Base-by-base conservation (phyloP, 192 early-diverging fungal species). In the Spizellomyces punctatus region DNA sequence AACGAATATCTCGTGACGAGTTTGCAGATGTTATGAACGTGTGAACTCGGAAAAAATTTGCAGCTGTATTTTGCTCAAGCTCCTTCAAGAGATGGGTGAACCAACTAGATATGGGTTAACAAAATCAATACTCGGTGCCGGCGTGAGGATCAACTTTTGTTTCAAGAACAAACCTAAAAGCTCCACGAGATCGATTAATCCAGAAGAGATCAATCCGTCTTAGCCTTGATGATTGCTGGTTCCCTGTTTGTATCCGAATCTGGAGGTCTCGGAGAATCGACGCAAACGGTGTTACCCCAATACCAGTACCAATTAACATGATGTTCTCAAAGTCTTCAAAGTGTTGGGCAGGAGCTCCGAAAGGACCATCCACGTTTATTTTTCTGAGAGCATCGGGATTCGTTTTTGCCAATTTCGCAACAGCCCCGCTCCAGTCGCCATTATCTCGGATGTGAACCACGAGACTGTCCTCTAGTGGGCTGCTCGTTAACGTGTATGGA, bases 211-310 rank as follows among this genome's bases (percentile, higher is more conserved):
- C 91, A 8, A 89, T 85, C 67, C 90, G 92, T 36, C 78, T 80
- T 17, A 85, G 65, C 10, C 77, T 78, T 58, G 73, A 8, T 19
- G 21, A 0, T 52, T 8, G 69, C 84, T 86, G 79, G 17, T 48
- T 36, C 44, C 67, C 61, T 48, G 68, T 36, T 8, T 75, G 74
- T 87, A 89, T 50, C 90, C 78, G 75, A 86, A 90, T 72, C 88
- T 88, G 22, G 67, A 92, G 78, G 72, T 86, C 85, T 71, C 88
- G 86, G 21, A 92, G 77, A 6, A 92, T 79, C 46, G 85, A 82
- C 16, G 90, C 90, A 52, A 88, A 86, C 0, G 92, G 92, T 2
- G 92, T 93, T 10, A 93, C 86, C 42, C 92, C 92, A 44, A 93
- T 91, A 56, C 92, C 92, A 36, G 88, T 90, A 5, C 87, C 87